These are phyloP conservation scores for Salvia rosmarinus DNA, from an alignment of 257 asterid genomes.

Conservation along the genomic window DNA sequence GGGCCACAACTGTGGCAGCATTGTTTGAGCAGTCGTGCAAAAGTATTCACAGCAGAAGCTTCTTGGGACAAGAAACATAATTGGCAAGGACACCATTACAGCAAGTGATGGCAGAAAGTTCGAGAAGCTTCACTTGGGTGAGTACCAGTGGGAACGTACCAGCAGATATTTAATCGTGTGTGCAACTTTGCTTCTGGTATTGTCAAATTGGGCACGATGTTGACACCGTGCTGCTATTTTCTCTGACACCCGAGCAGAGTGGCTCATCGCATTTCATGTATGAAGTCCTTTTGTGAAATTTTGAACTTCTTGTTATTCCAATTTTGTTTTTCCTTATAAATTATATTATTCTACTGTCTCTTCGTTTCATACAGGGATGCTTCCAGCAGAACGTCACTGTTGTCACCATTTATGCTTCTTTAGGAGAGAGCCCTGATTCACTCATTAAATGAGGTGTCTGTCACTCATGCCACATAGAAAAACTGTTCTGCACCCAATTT, in stretches of 20 bases:
- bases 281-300: slow-evolving; percentile 8
- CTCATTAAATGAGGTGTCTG: slow-evolving; percentile 80
- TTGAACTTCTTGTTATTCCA: slow-evolving; percentile 10
- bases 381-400: slow-evolving; percentile 84
- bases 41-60: slow-evolving; percentile 54
- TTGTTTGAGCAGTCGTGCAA: slow-evolving; percentile 83
- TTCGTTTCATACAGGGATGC: slow-evolving; percentile 72
- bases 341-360: slow-evolving; percentile 25
- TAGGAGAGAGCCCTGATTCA: slow-evolving; percentile 84
- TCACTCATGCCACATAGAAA: slow-evolving; percentile 12
- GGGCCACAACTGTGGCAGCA: slow-evolving; percentile 87
- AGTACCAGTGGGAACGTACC: slow-evolving; percentile 82
- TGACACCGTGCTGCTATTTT: slow-evolving; percentile 87
- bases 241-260: slow-evolving; percentile 81
- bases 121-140: slow-evolving; percentile 90
- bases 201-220: slow-evolving; percentile 75
- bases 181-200: slow-evolving; percentile 90
- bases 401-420: slow-evolving; percentile 85
- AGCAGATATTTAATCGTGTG: slow-evolving; percentile 59
- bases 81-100: slow-evolving; percentile 57
- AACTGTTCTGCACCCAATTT: slow-evolving; percentile 14
- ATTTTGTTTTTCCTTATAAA: slow-evolving; percentile 20
- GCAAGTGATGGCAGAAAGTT: slow-evolving; percentile 81
- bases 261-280: slow-evolving; percentile 88
- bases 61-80: slow-evolving; percentile 74